phyloP scores from a whole-genome alignment of 75 land plant species.

The Selaginella tamariscina region DNA sequence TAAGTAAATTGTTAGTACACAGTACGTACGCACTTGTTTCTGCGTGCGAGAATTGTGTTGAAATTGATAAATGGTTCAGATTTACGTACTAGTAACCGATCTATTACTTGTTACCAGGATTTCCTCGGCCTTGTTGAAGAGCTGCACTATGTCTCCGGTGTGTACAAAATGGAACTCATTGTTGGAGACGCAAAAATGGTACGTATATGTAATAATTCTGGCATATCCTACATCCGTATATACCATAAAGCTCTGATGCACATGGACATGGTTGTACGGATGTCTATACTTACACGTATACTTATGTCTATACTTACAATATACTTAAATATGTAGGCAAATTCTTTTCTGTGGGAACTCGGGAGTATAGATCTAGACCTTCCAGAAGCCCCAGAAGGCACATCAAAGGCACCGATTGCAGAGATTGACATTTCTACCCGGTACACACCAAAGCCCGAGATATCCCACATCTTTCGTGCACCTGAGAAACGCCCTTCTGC shows the following conservation, averaged over 20 bases:
- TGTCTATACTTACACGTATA: background rate
- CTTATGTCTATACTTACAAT: conserved; percentile 10
- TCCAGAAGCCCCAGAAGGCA: conserved; percentile 80
- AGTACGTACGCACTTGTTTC: background rate
- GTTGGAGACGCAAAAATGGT: conserved; percentile 92
- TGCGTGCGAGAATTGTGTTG: background rate
- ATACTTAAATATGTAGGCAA: conserved; percentile 40
- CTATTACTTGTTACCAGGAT: conserved; percentile 33
- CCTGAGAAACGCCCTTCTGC: conserved; percentile 80
- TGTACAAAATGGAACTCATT: conserved; percentile 57
- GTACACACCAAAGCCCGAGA: conserved; percentile 77
- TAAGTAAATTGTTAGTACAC: conserved; percentile 15
- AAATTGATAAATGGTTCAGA: background rate
- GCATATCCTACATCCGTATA: background rate
- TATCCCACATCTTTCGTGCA: conserved; percentile 76
- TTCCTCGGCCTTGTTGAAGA: conserved; percentile 83
- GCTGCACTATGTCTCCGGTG: conserved; percentile 74
- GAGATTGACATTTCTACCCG: conserved; percentile 38
- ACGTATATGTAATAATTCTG: background rate
- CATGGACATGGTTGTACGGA: no score
- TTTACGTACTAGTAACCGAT: background rate
- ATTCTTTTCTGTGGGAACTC: conserved; percentile 51
- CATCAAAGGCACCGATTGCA: conserved; percentile 44
- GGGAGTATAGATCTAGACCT: conserved; percentile 72
- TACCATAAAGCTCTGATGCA: no score